phyloP scores from a whole-genome alignment of 306 rosid genomes.

The Pterocarpus santalinus region DNA sequence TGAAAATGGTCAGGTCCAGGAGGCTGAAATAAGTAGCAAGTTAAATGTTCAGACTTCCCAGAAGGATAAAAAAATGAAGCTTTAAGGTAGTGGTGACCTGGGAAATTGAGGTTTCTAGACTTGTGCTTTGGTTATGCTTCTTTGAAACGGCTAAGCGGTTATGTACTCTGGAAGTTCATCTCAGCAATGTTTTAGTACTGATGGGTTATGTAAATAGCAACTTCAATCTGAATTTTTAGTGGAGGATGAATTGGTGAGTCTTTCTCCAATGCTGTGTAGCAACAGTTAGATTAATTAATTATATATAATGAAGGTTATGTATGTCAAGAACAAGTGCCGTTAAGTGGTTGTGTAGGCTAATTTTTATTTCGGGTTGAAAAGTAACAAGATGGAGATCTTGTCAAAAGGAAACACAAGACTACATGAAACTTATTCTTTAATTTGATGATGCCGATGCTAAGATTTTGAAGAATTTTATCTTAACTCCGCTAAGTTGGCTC shows the following conservation, averaged over 20 bases:
- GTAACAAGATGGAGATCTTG: too few species aligned
- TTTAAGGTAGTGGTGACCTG: conserved; percentile 17
- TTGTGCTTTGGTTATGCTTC: conserved; percentile 35
- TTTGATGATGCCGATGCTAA: conserved; percentile 7
- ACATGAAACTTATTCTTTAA: not conserved
- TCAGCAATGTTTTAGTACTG: not conserved
- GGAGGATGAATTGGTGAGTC: not conserved
- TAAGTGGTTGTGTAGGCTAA: not conserved
- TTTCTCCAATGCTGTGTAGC: not conserved
- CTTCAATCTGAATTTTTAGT: conserved; percentile 10
- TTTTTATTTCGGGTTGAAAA: not conserved
- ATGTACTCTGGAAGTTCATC: conserved; percentile 25
- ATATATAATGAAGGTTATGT: not conserved
- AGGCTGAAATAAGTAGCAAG: conserved; percentile 43
- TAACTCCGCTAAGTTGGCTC: not conserved
- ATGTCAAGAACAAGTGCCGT: too few species aligned
- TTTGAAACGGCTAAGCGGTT: not conserved
- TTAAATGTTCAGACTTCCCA: conserved; percentile 5
- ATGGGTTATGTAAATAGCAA: conserved; percentile 27
- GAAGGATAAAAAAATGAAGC: conserved; percentile 21
- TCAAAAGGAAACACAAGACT: too few species aligned
- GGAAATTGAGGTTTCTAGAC: conserved; percentile 52
- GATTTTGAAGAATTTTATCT: not conserved
- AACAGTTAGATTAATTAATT: not conserved
- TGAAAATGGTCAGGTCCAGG: conserved; percentile 37